Evolutionary conservation across 495 filamentous ascomycete species (phyloP), one percentile per base, ranked within the genome.

Genomic region (Aspergillus sclerotioniger): DNA sequence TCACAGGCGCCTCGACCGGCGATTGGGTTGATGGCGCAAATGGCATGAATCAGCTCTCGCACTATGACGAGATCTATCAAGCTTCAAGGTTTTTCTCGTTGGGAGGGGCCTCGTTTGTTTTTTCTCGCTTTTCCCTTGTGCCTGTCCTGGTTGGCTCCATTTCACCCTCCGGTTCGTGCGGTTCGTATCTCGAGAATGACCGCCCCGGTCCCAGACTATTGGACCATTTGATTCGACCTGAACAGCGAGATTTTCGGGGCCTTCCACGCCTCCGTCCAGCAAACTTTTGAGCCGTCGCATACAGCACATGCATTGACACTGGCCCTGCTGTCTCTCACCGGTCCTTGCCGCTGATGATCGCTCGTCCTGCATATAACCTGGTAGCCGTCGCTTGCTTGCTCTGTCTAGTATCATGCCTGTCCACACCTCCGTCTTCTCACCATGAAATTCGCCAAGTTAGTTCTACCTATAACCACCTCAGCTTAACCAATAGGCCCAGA

Each of bases 401-500:
- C 19, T 54, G 17, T 28, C 39, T 37, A 54, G 7, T 61, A 62
- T 63, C 62, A 66, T 69, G 64, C 56, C 58, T 47, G 64, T 57
- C 55, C 64, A 58, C 60, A 57, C 52, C 43, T 33, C 31, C 53
- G 37, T 43, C 41, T 63, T 56, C 58, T 53, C 67, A 76, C 62
- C 51, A 86, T 86, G 83, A 86, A 86, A 75, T 86, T 86, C 65
- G 82, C 82, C 65, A 86, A 86, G 80, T 83, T 39, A 65, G 80
- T 77, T 51, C 39, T 15, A 33, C 51, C 59, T 28, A 33, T 57
- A 20, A 25, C 48, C 48, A 32, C 17, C 43, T 51, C 13, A 29
- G n/a, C 15, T 6, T 41, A 2, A n/a, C 12, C 37, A 39, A 9
- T n/a, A 6, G 5, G 37, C 37, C 3, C 10, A 41, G 4, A n/a